Evolutionary conservation across 1,284 basidiomycete species (phyloP).

Genomic region (Apiotrichum montevideense): DNA sequence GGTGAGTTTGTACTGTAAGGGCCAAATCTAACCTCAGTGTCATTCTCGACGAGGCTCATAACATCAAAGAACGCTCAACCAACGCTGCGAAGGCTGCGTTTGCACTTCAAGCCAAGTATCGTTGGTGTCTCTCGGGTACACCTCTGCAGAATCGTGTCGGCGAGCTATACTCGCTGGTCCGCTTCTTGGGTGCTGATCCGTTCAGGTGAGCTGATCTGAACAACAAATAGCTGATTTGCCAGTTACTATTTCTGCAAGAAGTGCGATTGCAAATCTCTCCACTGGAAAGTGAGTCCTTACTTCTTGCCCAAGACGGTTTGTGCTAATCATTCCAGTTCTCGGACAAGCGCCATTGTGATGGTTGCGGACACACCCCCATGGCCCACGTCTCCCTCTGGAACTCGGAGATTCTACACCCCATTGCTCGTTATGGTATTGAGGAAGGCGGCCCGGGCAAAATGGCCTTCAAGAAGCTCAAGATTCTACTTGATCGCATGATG

Average conservation of each 20-base stretch:
- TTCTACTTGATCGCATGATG: conserved; percentile 93
- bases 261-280: conserved; percentile 54
- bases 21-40: conserved; percentile 46
- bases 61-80: conserved; percentile 90
- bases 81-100: conserved; percentile 97
- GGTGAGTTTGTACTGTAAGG: conserved; percentile 74
- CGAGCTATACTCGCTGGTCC: conserved; percentile 90
- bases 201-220: conserved; percentile 49
- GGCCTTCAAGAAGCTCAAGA: conserved; percentile 85
- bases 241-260: conserved; percentile 78
- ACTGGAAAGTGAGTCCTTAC: conserved; percentile 48
- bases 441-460: conserved; percentile 65
- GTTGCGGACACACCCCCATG: conserved; percentile 92
- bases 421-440: conserved; percentile 63
- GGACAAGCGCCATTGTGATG: conserved; percentile 76
- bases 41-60: conserved; percentile 89
- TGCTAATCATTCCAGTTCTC: conserved; percentile 54
- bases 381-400: conserved; percentile 62
- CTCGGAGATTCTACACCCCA: conserved; percentile 87
- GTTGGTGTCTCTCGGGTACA: conserved; percentile 99
- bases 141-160: conserved; percentile 94
- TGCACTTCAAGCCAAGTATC: conserved; percentile 70
- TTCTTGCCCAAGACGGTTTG: conserved; percentile 3
- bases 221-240: background rate
- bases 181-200: conserved; percentile 82